Evolutionary conservation across 2,329 filamentous ascomycete species (phyloP), one percentile per base, ranked within the genome.

Genomic region (Aspergillus ruber): DNA sequence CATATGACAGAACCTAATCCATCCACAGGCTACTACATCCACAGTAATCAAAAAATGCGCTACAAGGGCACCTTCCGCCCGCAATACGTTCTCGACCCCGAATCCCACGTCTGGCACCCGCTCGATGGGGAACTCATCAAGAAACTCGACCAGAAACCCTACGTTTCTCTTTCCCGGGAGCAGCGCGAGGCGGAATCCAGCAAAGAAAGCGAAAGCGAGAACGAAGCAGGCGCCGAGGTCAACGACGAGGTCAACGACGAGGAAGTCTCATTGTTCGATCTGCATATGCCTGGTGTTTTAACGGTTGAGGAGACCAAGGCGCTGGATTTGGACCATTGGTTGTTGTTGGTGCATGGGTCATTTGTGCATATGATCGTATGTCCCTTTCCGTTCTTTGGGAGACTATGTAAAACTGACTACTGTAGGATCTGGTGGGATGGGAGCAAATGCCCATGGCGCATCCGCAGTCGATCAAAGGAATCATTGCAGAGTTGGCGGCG

Each of bases 1-100:
- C 1, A 33, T 44, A 52, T 25, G 51, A 17, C 17, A 42, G 3
- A 15, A 15, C 27, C 18, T 23, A 41, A 15, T 25, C 21, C 4
- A 42, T 32, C n/a, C 32, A 10, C 45, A 76, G 73, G 81, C 10
- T 84, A 75, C 64, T 84, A 84, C 59, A 84, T 85, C 51, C 81
- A 83, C 56, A 70, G 67, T 2, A 76, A 73, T 52, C 66, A 69
- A 41, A 77, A 77, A 55, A 77, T 77, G 74, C 71, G 72, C 18
- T 77, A 77, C 60, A 77, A 77, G 54, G 72, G 59, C 35, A 58
- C 59, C 4, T 77, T 71, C 54, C 52, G 62, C n/a, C 74, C 74
- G 4, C 72, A 74, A 50, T 71, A 73, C 49, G 59, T 77, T n/a
- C 63, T 76, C 32, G 74, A 76, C 52, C 74, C 74, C 1, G 71